These are phyloP conservation scores for Aureobasidium pullulans DNA, from an alignment of 2,329 filamentous ascomycete genomes.

Conservation along the genomic window DNA sequence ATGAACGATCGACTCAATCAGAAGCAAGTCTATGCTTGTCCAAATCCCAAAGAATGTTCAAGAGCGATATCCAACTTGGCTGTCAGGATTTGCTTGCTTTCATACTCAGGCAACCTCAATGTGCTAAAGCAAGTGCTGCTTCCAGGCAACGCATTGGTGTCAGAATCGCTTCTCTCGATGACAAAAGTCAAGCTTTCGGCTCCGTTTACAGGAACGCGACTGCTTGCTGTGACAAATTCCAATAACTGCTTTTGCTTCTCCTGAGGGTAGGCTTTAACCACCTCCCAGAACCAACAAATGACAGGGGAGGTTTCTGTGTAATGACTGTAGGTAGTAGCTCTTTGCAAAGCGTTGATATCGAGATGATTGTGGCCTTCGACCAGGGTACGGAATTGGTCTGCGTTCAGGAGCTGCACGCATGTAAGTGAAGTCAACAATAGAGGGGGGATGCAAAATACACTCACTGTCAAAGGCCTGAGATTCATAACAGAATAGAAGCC, in stretches of 20 bases:
- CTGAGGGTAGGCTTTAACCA: slow-evolving; percentile 61
- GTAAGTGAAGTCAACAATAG: neutral
- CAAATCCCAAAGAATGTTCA: slow-evolving; percentile 50
- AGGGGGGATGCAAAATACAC: neutral
- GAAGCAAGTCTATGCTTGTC: slow-evolving; percentile 12
- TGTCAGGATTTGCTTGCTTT: slow-evolving; percentile 58
- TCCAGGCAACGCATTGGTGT: slow-evolving; percentile 61
- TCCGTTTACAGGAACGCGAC: slow-evolving; percentile 82
- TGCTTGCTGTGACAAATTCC: slow-evolving; percentile 91
- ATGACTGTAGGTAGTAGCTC: slow-evolving; percentile 70
- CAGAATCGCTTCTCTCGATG: slow-evolving; percentile 68
- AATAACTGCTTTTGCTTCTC: slow-evolving; percentile 68
- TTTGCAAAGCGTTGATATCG: slow-evolving; percentile 64
- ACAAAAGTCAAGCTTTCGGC: slow-evolving; percentile 75
- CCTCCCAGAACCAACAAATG: slow-evolving; percentile 75
- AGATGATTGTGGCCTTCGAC: slow-evolving; percentile 81
- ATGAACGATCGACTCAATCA: too few relatives aligned
- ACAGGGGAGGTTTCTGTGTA: slow-evolving; percentile 64
- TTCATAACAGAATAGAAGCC: slow-evolving; percentile 75
- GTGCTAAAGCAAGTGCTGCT: slow-evolving; percentile 92
- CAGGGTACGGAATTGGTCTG: slow-evolving; percentile 63
- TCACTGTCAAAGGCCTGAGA: slow-evolving; percentile 52
- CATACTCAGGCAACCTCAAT: slow-evolving; percentile 77
- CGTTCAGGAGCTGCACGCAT: slow-evolving; percentile 51
- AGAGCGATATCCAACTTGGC: slow-evolving; percentile 77